Conservation (phyloP, 306 rosid genomes). For the Dicorynia guianensis region DNA sequence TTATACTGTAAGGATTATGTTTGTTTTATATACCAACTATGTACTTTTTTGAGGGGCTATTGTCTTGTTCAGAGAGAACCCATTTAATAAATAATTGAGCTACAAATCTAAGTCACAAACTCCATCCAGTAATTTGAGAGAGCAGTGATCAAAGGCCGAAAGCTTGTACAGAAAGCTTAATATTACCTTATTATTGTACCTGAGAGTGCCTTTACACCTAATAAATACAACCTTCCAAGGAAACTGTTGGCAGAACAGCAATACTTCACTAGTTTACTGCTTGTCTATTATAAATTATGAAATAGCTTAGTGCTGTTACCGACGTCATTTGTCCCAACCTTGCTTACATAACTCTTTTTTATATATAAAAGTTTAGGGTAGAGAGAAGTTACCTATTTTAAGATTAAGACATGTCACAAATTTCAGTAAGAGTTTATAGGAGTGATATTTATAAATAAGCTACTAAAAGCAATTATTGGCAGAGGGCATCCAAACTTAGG, state of each 20-base stretch:
- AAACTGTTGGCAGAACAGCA: constrained; percentile 38
- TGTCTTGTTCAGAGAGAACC: constrained; percentile 53
- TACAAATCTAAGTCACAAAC: constrained; percentile 48
- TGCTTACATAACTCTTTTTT: constrained; percentile 34
- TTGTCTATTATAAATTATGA: constrained; percentile 31
- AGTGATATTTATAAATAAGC: too few species aligned
- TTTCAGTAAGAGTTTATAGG: too few species aligned
- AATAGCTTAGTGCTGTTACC: constrained; percentile 19
- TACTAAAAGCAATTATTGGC: too few species aligned
- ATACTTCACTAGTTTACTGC: constrained; percentile 33
- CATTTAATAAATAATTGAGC: constrained; percentile 34
- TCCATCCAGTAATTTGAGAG: constrained; percentile 19
- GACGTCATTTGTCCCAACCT: constrained; percentile 45
- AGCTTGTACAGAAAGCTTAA: constrained; percentile 49
- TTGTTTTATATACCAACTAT: constrained; percentile 38
- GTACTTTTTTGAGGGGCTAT: constrained; percentile 41
- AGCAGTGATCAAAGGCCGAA: constrained; percentile 46
- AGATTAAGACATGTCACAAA: too few species aligned
- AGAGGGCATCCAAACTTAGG: too few species aligned
- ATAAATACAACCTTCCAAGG: constrained; percentile 42
- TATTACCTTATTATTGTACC: background rate
- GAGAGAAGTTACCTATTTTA: too few species aligned
- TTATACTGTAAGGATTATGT: constrained; percentile 10
- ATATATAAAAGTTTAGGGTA: background rate
- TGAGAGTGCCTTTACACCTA: constrained; percentile 42